These are phyloP conservation scores for Neophaeococcomyces aloes DNA, from an alignment of 2,329 filamentous ascomycete genomes.

Conservation along the genomic window DNA sequence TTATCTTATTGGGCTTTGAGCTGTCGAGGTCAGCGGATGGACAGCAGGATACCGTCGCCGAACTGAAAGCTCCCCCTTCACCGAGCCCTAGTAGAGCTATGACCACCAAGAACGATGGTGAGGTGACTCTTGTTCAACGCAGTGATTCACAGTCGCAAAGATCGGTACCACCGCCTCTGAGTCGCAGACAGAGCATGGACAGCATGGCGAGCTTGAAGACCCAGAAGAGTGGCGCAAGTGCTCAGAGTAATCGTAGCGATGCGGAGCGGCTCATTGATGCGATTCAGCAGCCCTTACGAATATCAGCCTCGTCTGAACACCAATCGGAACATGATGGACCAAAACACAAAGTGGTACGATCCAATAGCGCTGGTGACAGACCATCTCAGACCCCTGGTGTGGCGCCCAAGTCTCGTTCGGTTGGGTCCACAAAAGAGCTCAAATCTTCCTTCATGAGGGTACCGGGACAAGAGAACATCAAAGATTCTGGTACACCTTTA, in stretches of 20 bases:
- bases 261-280: slow-evolving; percentile 34
- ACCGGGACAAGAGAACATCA: slow-evolving; percentile 25
- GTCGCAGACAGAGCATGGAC: slow-evolving; percentile 24
- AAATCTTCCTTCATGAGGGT: slow-evolving; percentile 17
- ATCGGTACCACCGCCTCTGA: slow-evolving; percentile 7
- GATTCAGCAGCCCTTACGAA: slow-evolving; percentile 30
- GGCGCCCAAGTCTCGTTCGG: slow-evolving; percentile 7
- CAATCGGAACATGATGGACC: not conserved
- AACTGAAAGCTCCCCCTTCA: not conserved
- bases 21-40: slow-evolving; percentile 32
- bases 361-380: slow-evolving; percentile 10
- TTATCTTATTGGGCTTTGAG: slow-evolving; percentile 66
- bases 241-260: slow-evolving; percentile 25
- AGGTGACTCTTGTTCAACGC: slow-evolving; percentile 26
- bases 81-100: slow-evolving; percentile 8
- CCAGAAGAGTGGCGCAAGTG: slow-evolving; percentile 19
- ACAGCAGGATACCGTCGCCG: not conserved
- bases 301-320: not conserved
- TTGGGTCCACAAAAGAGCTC: slow-evolving; percentile 12
- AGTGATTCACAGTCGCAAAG: not conserved
- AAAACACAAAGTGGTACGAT: not conserved
- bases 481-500: slow-evolving; percentile 28
- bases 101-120: slow-evolving; percentile 25
- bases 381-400: slow-evolving; percentile 8
- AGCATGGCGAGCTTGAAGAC: slow-evolving; percentile 28